A percentile compares a stretch with the other conserved stretches of the same genome.
These are phyloP conservation scores for Penicillium maclennaniae DNA, from an alignment of 495 filamentous ascomycete genomes.

Conservation along the genomic window DNA sequence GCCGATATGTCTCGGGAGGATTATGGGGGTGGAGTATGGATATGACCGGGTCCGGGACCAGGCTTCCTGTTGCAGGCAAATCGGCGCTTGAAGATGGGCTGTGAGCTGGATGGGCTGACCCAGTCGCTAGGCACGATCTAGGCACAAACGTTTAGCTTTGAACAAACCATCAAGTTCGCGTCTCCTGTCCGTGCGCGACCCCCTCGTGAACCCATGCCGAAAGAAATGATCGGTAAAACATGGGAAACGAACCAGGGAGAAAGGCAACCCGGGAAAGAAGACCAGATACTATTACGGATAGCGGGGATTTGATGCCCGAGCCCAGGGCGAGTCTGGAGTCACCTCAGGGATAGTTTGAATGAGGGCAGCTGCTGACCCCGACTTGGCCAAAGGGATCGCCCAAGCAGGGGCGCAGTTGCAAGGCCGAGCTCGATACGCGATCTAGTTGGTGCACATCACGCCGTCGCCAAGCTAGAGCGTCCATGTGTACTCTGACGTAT, in stretches of 20 bases:
- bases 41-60: neutral
- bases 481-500: constrained; percentile 20
- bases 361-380: constrained; percentile 1
- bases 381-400: constrained; percentile 4
- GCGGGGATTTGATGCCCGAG: constrained; percentile 6
- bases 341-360: neutral
- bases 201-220: constrained; percentile 14
- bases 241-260: neutral
- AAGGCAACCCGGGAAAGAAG: constrained; percentile 15
- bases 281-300: constrained; percentile 9
- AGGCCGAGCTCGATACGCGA: constrained; percentile 14
- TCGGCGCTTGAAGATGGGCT: constrained; percentile 12
- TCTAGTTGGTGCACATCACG: constrained; percentile 21
- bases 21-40: constrained; percentile 1
- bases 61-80: neutral
- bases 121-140: constrained; percentile 21
- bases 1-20: constrained; percentile 4
- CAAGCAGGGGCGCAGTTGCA: constrained; percentile 4
- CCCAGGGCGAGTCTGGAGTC: neutral
- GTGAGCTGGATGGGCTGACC: constrained; percentile 8
- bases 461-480: constrained; percentile 11
- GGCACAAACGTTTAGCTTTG: constrained; percentile 20
- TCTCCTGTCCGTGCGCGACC: constrained; percentile 20
- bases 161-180: constrained; percentile 18
- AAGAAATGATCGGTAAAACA: neutral